These are phyloP conservation scores for Xylaria telfairii DNA, from an alignment of 495 filamentous ascomycete species.

Conservation along the genomic window DNA sequence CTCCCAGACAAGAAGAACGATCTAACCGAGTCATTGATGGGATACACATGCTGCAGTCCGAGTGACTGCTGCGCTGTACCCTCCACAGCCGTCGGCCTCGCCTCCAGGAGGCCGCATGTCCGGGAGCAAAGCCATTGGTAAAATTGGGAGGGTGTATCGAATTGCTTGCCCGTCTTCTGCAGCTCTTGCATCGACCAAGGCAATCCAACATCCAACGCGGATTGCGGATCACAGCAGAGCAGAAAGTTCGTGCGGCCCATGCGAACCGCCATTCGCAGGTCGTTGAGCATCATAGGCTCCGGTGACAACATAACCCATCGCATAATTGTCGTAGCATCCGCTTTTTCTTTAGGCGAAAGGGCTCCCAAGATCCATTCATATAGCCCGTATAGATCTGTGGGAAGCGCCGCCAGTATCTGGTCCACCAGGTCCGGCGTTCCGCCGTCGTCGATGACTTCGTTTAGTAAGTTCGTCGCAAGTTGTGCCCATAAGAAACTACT, in stretches of 20 bases:
- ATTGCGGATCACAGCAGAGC: constrained; percentile 31
- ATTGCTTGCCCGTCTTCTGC: constrained; percentile 39
- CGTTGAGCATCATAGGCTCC: constrained; percentile 45
- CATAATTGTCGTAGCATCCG: constrained; percentile 43
- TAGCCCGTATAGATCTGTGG: constrained; percentile 42
- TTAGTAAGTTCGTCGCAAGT: constrained; percentile 47
- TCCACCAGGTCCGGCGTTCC: constrained; percentile 43
- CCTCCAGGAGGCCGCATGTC: constrained; percentile 46
- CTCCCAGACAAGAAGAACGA: constrained; percentile 45
- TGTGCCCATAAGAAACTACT: constrained; percentile 49
- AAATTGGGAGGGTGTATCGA: constrained; percentile 44
- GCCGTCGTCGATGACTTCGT: constrained; percentile 44
- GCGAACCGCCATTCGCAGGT: constrained; percentile 42
- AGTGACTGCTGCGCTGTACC: constrained; percentile 35
- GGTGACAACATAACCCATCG: constrained; percentile 47
- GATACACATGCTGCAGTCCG: constrained; percentile 41
- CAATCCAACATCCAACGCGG: constrained; percentile 36
- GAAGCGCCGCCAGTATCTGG: constrained; percentile 43
- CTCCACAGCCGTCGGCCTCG: constrained; percentile 32
- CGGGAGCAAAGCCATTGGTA: constrained; percentile 44
- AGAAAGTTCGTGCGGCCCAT: constrained; percentile 35
- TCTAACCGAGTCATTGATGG: constrained; percentile 44
- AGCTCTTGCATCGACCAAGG: constrained; percentile 43
- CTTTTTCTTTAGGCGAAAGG: constrained; percentile 41
- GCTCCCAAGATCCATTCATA: constrained; percentile 48